Conservation (phyloP, 139 green algal species). For the Pedinophyceae sp. region DNA sequence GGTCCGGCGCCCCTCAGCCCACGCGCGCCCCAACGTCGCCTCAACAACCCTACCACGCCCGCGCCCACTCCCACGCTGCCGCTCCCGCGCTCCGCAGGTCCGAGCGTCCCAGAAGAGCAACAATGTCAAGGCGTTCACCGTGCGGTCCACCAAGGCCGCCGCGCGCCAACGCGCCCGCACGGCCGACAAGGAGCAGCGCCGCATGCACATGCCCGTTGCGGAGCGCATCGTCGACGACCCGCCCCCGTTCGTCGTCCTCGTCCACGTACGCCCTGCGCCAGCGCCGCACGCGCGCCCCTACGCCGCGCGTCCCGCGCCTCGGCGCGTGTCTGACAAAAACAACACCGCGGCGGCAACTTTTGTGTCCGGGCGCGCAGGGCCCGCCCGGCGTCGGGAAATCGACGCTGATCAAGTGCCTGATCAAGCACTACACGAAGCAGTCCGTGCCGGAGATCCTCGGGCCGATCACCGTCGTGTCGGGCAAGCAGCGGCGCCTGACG, state of each 20-base stretch:
- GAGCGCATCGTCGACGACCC: constrained; percentile 54
- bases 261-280: constrained; percentile 76
- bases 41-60: constrained; percentile 41
- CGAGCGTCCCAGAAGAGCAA: constrained; percentile 6
- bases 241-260: constrained; percentile 82
- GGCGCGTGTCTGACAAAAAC: not conserved
- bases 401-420: constrained; percentile 76
- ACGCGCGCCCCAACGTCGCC: constrained; percentile 47
- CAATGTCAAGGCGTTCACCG: constrained; percentile 17
- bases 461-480: constrained; percentile 82
- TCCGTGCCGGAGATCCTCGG: constrained; percentile 67
- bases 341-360: not conserved
- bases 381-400: constrained; percentile 67
- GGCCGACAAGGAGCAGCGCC: constrained; percentile 76
- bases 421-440: constrained; percentile 95
- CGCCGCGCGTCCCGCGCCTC: not conserved
- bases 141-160: constrained; percentile 20
- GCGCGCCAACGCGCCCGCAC: constrained; percentile 39
- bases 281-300: not conserved
- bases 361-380: not conserved
- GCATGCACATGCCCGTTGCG: constrained; percentile 51
- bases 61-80: constrained; percentile 13
- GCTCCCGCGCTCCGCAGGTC: not conserved
- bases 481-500: constrained; percentile 80
- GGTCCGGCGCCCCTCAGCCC: constrained; percentile 5